Evolutionary conservation across 495 filamentous ascomycete species (phyloP), one percentile per base, ranked within the genome.

Genomic region (Neurospora sp.): DNA sequence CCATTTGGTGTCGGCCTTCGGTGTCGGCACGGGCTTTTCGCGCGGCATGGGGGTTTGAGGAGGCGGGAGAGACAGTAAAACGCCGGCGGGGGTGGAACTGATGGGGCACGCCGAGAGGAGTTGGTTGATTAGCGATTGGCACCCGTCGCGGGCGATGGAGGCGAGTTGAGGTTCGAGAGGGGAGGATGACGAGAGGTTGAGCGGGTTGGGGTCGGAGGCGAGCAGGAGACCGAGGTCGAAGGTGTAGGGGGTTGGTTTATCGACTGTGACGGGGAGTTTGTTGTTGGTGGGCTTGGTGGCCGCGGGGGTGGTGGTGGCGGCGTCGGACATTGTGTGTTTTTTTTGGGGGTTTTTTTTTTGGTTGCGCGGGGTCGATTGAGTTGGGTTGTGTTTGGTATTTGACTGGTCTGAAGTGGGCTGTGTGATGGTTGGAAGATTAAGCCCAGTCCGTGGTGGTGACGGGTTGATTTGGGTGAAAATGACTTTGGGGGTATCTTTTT

Each of bases 161-260:
- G 89, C 84, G 68, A 98, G 89, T 71, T 82, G 81, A 10, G 79
- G 73, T 76, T 93, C 89, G 70, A 85, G 79, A 17, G 74, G 77
- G 14, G 71, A 48, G 53, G 35, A 5, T 5, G 35, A 37, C 4
- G 35, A 37, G 74, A 89, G 70, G 20, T 72, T 44, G 59, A 97
- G 84, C 0, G 94, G 93, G 84, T 95, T 96, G 1, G 92, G 87
- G 84, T 97, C 94, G 77, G 88, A 88, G 80, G 87, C 89, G 77
- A 94, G 86, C 72, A 98, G 89, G 79, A 95, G 88, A 74, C 93
- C 94, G 14, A 97, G 89, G 83, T 97, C 94, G 86, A 96, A 97
- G 79, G 90, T 93, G 85, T 95, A 95, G 53, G 93, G 94, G 1
- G 89, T 96, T 0, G 93, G 92, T 80, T 94, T 94, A 38, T 88